phyloP scores from a whole-genome alignment of 2,329 filamentous ascomycete genomes.

The Orbilia quercus region DNA sequence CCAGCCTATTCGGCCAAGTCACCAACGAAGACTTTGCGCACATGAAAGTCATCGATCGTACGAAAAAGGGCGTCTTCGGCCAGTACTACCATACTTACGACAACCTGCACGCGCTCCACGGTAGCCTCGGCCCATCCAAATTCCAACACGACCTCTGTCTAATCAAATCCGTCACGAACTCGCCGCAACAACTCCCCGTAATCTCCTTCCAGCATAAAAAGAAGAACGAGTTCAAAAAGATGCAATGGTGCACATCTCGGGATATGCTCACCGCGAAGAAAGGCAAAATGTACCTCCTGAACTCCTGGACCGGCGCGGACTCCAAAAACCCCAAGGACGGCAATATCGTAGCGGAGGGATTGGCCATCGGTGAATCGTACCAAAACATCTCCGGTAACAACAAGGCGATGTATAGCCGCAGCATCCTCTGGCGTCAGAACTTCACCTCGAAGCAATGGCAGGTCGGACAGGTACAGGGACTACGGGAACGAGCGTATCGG shows the following conservation, averaged over 20 bases:
- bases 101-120: constrained; percentile 22
- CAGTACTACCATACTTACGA: constrained; percentile 47
- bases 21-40: constrained; percentile 34
- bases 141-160: constrained; percentile 46
- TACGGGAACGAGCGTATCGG: constrained; percentile 41
- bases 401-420: constrained; percentile 52
- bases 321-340: constrained; percentile 53
- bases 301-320: constrained; percentile 45
- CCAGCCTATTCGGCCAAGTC: constrained; percentile 28
- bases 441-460: constrained; percentile 54
- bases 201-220: constrained; percentile 51
- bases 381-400: constrained; percentile 44
- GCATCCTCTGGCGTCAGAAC: constrained; percentile 51
- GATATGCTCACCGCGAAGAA: constrained; percentile 31
- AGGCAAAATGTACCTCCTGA: constrained; percentile 52
- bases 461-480: constrained; percentile 39
- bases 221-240: constrained; percentile 49
- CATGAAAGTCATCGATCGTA: constrained; percentile 40
- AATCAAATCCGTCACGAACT: constrained; percentile 31
- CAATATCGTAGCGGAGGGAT: constrained; percentile 45
- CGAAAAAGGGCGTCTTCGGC: constrained; percentile 29
- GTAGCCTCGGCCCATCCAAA: constrained; percentile 40
- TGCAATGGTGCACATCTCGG: constrained; percentile 51
- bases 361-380: constrained; percentile 48
- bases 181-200: constrained; percentile 39